These are phyloP conservation scores for Hyaloscypha finlandica DNA, from an alignment of 495 filamentous ascomycete genomes.

Conservation along the genomic window DNA sequence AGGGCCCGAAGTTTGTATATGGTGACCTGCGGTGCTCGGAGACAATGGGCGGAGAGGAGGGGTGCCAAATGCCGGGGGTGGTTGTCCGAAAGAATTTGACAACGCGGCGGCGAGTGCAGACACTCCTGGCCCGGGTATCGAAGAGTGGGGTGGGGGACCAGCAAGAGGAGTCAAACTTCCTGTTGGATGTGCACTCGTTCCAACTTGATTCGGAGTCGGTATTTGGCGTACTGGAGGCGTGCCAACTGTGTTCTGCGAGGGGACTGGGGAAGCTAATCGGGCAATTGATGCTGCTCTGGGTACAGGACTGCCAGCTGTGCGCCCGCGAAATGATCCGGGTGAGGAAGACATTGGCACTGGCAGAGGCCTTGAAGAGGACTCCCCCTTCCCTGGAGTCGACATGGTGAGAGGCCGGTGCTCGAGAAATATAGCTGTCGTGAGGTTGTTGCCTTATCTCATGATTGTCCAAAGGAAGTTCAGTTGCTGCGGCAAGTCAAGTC, in stretches of 20 bases:
- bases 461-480: slow-evolving; percentile 11
- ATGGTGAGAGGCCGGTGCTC: slow-evolving; percentile 30
- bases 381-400: slow-evolving; percentile 39
- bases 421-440: slow-evolving; percentile 16
- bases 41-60: slow-evolving; percentile 60
- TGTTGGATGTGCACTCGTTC: slow-evolving; percentile 30
- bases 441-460: slow-evolving; percentile 21
- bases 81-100: slow-evolving; percentile 61
- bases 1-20: slow-evolving; percentile 48
- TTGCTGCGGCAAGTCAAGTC: slow-evolving; percentile 6
- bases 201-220: slow-evolving; percentile 38
- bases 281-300: slow-evolving; percentile 69
- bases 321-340: slow-evolving; percentile 46
- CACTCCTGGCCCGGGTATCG: slow-evolving; percentile 64
- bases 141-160: slow-evolving; percentile 49
- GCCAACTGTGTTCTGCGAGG: slow-evolving; percentile 49
- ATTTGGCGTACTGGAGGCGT: slow-evolving; percentile 51
- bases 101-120: slow-evolving; percentile 78
- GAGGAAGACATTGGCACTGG: slow-evolving; percentile 47
- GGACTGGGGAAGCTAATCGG: slow-evolving; percentile 69
- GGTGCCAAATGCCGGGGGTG: slow-evolving; percentile 62
- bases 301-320: slow-evolving; percentile 44
- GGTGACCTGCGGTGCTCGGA: slow-evolving; percentile 47
- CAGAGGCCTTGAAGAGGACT: slow-evolving; percentile 38
- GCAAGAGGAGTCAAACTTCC: slow-evolving; percentile 52